A percentile compares a stretch with the other conserved stretches of the same genome.
Evolutionary conservation across 768 basidiomycete genomes (phyloP).

Genomic region (Leccinum broughii): DNA sequence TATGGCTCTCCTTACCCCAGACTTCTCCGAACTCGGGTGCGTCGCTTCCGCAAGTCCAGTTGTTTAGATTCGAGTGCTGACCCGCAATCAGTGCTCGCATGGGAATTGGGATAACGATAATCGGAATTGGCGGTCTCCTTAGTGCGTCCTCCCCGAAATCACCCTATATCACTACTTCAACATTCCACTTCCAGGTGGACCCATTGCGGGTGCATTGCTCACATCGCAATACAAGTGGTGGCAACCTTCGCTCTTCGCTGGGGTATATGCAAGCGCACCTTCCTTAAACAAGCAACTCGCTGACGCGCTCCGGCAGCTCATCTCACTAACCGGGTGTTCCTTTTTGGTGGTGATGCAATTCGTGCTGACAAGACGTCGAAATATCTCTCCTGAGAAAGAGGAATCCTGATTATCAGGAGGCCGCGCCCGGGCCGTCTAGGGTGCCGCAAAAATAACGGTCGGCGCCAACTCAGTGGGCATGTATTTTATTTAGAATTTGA

Average conservation of each 20-base stretch:
- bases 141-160: slow-evolving; percentile 13
- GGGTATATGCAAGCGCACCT: slow-evolving; percentile 23
- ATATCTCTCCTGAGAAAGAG: background rate
- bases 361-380: background rate
- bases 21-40: slow-evolving; percentile 50
- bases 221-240: slow-evolving; percentile 55
- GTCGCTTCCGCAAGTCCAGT: slow-evolving; percentile 1
- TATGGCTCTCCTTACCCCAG: slow-evolving; percentile 14
- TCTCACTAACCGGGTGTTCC: slow-evolving; percentile 2
- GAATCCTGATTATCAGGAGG: background rate
- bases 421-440: no score
- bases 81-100: background rate
- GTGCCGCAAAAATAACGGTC: background rate
- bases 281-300: background rate
- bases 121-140: slow-evolving; percentile 20
- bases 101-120: slow-evolving; percentile 3
- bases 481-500: background rate
- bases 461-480: background rate
- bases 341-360: slow-evolving; percentile 11
- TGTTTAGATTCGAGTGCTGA: background rate
- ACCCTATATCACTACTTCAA: background rate
- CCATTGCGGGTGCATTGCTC: slow-evolving; percentile 57
- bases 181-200: slow-evolving; percentile 40
- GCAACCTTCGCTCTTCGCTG: slow-evolving; percentile 52
- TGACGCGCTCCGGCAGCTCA: slow-evolving; percentile 7